A percentile compares a stretch with the other conserved stretches of the same genome.
These are phyloP conservation scores for Aristolochia fimbriata DNA, from an alignment of 164 flowering plant genomes.

Conservation along the genomic window DNA sequence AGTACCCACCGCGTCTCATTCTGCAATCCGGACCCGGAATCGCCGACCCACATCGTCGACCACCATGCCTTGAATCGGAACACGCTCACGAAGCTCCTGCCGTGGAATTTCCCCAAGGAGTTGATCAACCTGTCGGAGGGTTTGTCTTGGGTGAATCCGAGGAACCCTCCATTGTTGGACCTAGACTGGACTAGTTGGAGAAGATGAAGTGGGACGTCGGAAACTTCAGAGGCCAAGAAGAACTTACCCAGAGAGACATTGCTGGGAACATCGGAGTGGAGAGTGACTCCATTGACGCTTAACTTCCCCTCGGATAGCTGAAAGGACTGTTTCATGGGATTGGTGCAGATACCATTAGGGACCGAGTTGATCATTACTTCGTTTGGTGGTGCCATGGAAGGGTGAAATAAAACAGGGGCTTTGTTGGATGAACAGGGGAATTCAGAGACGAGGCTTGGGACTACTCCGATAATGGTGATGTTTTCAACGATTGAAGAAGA, in stretches of 20 bases:
- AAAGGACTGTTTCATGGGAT: slow-evolving; percentile 13
- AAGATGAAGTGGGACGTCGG: slow-evolving; percentile 44
- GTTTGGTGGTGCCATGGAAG: no score
- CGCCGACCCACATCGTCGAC: slow-evolving; percentile 81
- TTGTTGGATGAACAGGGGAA: no score
- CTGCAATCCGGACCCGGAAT: slow-evolving; percentile 61
- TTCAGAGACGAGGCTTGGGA: no score
- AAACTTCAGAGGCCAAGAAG: slow-evolving; percentile 22
- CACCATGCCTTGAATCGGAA: slow-evolving; percentile 94
- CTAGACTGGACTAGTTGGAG: slow-evolving; percentile 29
- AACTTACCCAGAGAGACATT: slow-evolving; percentile 49
- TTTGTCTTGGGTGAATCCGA: slow-evolving; percentile 38
- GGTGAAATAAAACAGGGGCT: no score
- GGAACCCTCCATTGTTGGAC: slow-evolving; percentile 32
- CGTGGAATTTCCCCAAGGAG: slow-evolving; percentile 51
- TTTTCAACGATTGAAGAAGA: no score
- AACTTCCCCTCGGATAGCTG: slow-evolving; percentile 39
- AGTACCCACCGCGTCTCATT: slow-evolving; percentile 80
- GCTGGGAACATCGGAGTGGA: slow-evolving; percentile 57
- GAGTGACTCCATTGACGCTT: slow-evolving; percentile 36
- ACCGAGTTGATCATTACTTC: no score
- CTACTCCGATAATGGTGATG: no score
- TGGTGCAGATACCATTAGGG: no score
- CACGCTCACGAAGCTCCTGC: slow-evolving; percentile 49
- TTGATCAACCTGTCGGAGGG: slow-evolving; percentile 40